Conservation (phyloP, 2,329 filamentous ascomycete species). For the Colletotrichum siamense region DNA sequence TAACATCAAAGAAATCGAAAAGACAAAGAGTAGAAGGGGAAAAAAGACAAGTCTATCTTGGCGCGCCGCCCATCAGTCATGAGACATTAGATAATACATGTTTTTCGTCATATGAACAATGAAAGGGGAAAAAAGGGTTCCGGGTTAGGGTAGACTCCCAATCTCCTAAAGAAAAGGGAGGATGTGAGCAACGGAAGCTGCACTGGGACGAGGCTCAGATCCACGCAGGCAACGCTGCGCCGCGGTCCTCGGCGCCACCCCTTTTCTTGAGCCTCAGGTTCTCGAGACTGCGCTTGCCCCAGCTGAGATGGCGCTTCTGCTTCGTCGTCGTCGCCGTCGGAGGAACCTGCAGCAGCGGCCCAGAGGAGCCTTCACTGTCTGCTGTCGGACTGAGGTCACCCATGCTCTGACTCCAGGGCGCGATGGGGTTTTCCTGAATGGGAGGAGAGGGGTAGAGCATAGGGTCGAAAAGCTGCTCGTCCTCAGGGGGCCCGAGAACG, state of each 20-base stretch:
- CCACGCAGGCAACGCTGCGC: not conserved
- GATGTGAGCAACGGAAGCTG: not conserved
- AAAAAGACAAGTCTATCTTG: not conserved
- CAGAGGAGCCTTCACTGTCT: not conserved
- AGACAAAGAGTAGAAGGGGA: not conserved
- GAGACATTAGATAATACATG: not conserved
- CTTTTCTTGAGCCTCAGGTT: conserved; percentile 26
- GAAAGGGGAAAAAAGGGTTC: not conserved
- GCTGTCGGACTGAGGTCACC: not conserved
- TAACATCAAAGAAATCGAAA: not conserved
- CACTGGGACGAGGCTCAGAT: not conserved
- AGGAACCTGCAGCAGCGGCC: not conserved
- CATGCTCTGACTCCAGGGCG: not conserved
- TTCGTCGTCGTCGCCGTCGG: not conserved
- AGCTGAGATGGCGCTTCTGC: conserved; percentile 22
- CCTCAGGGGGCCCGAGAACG: conserved; percentile 10
- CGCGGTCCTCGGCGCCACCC: conserved; percentile 2
- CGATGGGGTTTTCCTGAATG: not conserved
- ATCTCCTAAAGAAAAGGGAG: not conserved
- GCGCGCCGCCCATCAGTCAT: not conserved
- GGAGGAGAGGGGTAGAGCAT: not conserved
- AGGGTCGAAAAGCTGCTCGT: not conserved
- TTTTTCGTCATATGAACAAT: not conserved
- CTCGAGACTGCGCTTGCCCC: conserved; percentile 24
- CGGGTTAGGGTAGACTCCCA: rapidly evolving